Evolutionary conservation across 495 filamentous ascomycete genomes (phyloP).

Genomic region (Hypomontagnella monticulosa): DNA sequence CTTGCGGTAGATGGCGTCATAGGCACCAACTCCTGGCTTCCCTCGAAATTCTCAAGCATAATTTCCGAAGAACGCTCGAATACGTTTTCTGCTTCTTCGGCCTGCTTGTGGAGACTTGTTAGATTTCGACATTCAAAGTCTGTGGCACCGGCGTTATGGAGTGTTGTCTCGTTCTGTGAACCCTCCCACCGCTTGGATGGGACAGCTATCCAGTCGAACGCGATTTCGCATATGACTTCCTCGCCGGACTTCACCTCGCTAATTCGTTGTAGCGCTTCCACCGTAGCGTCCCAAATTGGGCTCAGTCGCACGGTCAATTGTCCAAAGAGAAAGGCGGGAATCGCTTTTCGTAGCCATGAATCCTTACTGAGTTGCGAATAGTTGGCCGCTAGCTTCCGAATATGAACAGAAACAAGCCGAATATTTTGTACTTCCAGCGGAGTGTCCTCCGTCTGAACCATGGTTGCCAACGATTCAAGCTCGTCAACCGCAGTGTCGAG

Average conservation of each 20-base stretch:
- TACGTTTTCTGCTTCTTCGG: slow-evolving; percentile 51
- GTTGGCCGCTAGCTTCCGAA: slow-evolving; percentile 75
- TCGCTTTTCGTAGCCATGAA: slow-evolving; percentile 72
- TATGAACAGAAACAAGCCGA: slow-evolving; percentile 80
- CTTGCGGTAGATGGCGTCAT: slow-evolving; percentile 61
- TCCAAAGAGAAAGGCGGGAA: slow-evolving; percentile 88
- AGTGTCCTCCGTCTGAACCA: slow-evolving; percentile 80
- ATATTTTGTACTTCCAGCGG: slow-evolving; percentile 77
- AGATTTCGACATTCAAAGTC: slow-evolving; percentile 88
- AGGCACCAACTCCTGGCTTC: slow-evolving; percentile 56
- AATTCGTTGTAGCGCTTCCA: slow-evolving; percentile 77
- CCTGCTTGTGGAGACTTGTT: slow-evolving; percentile 60
- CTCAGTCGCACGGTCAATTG: slow-evolving; percentile 84
- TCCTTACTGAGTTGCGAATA: slow-evolving; percentile 65
- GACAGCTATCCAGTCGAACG: slow-evolving; percentile 81
- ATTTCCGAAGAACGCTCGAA: slow-evolving; percentile 53
- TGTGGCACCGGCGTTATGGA: slow-evolving; percentile 51
- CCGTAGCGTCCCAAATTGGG: slow-evolving; percentile 85
- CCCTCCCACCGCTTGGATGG: slow-evolving; percentile 60
- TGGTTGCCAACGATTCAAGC: slow-evolving; percentile 58
- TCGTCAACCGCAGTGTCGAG: slow-evolving; percentile 50
- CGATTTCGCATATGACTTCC: slow-evolving; percentile 73
- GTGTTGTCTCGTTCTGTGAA: slow-evolving; percentile 21
- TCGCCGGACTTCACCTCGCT: slow-evolving; percentile 75
- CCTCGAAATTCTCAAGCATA: slow-evolving; percentile 62